Conservation (phyloP, 441 rosid species). For the Eugenia klotzschiana region DNA sequence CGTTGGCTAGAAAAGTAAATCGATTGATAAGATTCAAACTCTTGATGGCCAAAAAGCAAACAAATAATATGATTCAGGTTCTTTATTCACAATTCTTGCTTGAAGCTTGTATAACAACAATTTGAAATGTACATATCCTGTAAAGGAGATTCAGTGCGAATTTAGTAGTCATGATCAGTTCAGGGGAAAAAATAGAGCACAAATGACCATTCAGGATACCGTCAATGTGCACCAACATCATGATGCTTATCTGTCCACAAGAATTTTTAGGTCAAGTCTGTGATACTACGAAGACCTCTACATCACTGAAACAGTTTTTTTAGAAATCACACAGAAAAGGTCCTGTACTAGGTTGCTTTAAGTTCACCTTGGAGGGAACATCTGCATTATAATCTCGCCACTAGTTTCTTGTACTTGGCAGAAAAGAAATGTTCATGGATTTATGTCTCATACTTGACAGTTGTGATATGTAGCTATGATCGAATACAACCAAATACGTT, state of each 20-base stretch:
- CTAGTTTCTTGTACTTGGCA: neutral
- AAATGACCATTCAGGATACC: neutral
- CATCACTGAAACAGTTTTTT: neutral
- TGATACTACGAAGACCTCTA: neutral
- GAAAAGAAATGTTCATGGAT: neutral
- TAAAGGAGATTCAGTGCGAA: neutral
- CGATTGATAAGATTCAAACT: neutral
- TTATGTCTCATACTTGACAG: neutral
- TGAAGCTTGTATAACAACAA: neutral
- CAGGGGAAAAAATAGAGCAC: neutral
- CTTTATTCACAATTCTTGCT: neutral
- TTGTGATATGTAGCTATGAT: slow-evolving; percentile 47
- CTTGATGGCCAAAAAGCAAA: neutral
- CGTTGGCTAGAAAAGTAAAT: neutral
- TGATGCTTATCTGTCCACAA: neutral
- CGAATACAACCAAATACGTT: slow-evolving; percentile 82
- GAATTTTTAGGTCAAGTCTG: neutral
- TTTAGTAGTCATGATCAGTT: neutral
- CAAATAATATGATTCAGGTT: neutral
- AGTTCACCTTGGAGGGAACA: neutral
- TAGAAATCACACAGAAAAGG: neutral
- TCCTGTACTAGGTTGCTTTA: neutral
- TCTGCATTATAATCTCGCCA: neutral
- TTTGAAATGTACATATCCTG: neutral
- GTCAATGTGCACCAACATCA: neutral